Evolutionary conservation across 306 rosid species (phyloP).

Genomic region (Fragaria ananassa): DNA sequence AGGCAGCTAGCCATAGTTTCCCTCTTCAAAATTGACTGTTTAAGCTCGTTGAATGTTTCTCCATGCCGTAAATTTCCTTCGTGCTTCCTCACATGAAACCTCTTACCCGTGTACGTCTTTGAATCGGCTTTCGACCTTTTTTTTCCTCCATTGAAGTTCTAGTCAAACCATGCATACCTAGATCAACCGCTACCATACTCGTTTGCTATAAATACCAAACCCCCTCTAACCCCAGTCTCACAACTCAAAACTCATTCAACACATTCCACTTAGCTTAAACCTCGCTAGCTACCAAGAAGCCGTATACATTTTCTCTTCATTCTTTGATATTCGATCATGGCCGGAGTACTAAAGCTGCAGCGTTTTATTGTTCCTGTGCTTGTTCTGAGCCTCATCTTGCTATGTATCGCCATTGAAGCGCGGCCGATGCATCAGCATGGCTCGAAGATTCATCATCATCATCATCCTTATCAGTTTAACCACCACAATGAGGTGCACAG

Average conservation of each 20-base stretch:
- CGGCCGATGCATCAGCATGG: conserved; percentile 17
- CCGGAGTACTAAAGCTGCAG: conserved; percentile 16
- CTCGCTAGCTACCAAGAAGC: background rate
- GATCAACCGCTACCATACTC: background rate
- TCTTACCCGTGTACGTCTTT: background rate
- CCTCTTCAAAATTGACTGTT: conserved; percentile 8
- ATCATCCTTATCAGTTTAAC: background rate
- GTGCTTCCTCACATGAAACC: conserved; percentile 11
- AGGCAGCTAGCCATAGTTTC: background rate
- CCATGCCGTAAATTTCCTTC: background rate
- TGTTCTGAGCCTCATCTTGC: conserved; percentile 21
- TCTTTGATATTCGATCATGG: conserved; percentile 16
- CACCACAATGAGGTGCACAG: conserved; percentile 6
- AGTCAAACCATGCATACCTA: background rate
- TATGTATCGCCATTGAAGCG: conserved; percentile 15
- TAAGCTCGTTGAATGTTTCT: background rate
- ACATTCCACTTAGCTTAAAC: background rate
- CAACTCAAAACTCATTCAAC: conserved; percentile 6
- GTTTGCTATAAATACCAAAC: conserved; percentile 13
- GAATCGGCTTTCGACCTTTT: background rate
- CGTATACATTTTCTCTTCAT: background rate
- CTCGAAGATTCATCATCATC: background rate
- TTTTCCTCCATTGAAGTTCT: background rate
- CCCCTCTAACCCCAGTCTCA: background rate
- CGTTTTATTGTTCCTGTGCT: conserved; percentile 15